Base-by-base conservation (phyloP, 2,329 filamentous ascomycete genomes). In the Rosellinia necatrix region DNA sequence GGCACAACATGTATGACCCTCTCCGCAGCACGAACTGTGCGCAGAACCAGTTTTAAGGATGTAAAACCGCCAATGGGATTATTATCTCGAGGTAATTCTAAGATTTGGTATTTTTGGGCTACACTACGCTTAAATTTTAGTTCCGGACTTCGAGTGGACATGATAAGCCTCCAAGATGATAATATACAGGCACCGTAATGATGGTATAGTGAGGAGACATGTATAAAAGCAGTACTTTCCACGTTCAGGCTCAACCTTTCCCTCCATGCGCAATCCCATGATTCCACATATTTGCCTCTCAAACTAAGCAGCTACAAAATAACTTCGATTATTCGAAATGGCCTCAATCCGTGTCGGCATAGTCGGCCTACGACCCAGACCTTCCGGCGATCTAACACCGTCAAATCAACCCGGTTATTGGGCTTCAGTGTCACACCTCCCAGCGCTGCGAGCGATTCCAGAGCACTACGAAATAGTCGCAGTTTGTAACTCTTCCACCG, bases 391-490 rank as follows among this genome's bases (percentile, higher is more conserved):
- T 1, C 15, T 27, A 49, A 19, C n/a, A 13, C 6, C 34, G 50
- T 27, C 48, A 12, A n/a, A 12, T n/a, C 3, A 6, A 19, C 52
- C 59, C 0, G 68, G 66, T 6, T 54, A 55, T 13, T 78, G 76
- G 74, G 72, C 70, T 17, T 62, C 64, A 4, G 37, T 37, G 7
- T 68, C 75, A 4, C 76, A 79, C 53, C 64, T 78, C 1, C 72
- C 70, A 1, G 71, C 72, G 24, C 53, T 75, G 2, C 62, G 61
- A 9, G 64, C 65, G 2, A 34, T 61, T 48, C 68, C 68, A 1
- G 48, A 70, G 3, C 67, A 72, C 5, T 81, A 80, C 65, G 68
- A 75, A 25, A 75, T 82, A 55, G 73, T 75, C n/a, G 79, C 79
- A 6, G 70, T 82, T 1, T 75, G 76, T 61, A 82, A 82, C 66